Percentiles rank a stretch among this genome's conserved stretches.
Evolutionary conservation across 192 early-diverging fungal genomes (phyloP).

Genomic region (Podochytrium sp.): DNA sequence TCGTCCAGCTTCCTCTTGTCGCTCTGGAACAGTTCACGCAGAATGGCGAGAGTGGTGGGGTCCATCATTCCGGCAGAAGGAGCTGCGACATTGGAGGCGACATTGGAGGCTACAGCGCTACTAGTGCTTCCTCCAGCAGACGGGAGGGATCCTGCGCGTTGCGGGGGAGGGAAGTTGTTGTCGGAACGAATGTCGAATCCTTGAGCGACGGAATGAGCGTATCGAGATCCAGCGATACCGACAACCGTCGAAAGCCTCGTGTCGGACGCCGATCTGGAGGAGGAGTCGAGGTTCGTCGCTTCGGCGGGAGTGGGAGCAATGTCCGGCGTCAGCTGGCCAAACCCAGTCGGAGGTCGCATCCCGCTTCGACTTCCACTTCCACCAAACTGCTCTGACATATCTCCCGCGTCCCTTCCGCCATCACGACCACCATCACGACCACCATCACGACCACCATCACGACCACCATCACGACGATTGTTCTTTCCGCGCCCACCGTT

Average conservation of each 20-base stretch:
- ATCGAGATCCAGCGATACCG: conserved; percentile 11
- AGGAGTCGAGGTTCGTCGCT: background rate
- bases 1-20: conserved; percentile 37
- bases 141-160: conserved; percentile 16
- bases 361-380: conserved; percentile 7
- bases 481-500: background rate
- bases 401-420: background rate
- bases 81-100: background rate
- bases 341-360: conserved; percentile 49
- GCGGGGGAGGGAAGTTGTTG: conserved; percentile 24
- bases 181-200: conserved; percentile 11
- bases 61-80: conserved; percentile 30
- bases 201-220: background rate
- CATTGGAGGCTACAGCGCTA: background rate
- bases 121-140: no score
- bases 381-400: background rate
- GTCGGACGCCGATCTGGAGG: background rate
- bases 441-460: conserved; percentile 6
- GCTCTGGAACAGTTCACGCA: conserved; percentile 46
- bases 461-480: background rate
- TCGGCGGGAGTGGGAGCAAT: conserved; percentile 17
- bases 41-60: conserved; percentile 21
- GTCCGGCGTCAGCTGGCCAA: conserved; percentile 42
- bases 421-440: conserved; percentile 12
- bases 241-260: conserved; percentile 7